A percentile compares a stretch with the other conserved stretches of the same genome.
phyloP scores from a whole-genome alignment of 1,284 basidiomycete genomes.

The Amylostereum areolatum region DNA sequence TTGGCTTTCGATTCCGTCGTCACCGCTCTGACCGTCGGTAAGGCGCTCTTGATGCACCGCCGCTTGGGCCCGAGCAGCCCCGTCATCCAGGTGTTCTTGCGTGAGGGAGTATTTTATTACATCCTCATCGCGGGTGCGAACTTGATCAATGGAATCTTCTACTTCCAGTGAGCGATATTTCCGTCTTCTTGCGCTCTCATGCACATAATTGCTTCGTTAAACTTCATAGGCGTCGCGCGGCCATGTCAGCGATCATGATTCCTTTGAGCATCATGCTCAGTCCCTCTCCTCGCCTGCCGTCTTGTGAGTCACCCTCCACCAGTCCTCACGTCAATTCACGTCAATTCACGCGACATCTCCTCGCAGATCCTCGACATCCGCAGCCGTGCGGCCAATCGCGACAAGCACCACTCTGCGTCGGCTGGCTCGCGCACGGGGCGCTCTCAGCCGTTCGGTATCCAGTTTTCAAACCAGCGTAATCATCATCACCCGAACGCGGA shows the following conservation, averaged over 20 bases:
- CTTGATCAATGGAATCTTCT: neutral
- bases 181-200: neutral
- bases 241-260: slow-evolving; percentile 1
- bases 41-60: neutral
- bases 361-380: neutral
- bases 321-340: neutral
- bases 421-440: neutral
- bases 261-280: neutral
- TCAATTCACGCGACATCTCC: neutral
- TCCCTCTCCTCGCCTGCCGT: neutral
- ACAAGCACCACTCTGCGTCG: neutral
- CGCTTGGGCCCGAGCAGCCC: neutral
- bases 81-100: neutral
- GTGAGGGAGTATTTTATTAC: neutral
- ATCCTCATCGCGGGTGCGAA: neutral
- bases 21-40: neutral
- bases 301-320: neutral
- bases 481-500: neutral
- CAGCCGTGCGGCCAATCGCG: neutral
- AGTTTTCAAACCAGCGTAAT: neutral
- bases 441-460: neutral
- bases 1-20: neutral
- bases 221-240: neutral
- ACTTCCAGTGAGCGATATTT: neutral
- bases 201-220: neutral